phyloP scores from a whole-genome alignment of 2,329 filamentous ascomycete genomes.

The Bertia moriformis region DNA sequence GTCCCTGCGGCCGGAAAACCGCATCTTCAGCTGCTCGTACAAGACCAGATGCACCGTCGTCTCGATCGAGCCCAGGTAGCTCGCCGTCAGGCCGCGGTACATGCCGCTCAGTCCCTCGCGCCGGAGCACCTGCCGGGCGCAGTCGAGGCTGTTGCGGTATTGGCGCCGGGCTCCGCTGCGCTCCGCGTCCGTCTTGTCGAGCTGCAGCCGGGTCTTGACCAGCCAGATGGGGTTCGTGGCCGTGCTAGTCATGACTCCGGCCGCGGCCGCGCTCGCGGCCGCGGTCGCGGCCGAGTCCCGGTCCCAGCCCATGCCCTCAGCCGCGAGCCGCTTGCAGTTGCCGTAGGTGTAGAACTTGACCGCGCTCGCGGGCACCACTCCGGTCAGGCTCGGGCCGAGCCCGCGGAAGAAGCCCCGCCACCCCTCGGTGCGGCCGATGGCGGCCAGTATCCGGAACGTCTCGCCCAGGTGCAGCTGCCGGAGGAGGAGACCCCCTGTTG shows the following conservation, averaged over 20 bases:
- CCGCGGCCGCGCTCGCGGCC: conserved; percentile 43
- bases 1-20: conserved; percentile 33
- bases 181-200: conserved; percentile 47
- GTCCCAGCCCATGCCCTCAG: conserved; percentile 40
- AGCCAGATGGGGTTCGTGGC: conserved; percentile 65
- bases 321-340: conserved; percentile 54
- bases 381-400: conserved; percentile 52
- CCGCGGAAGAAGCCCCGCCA: conserved; percentile 59
- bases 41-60: conserved; percentile 58
- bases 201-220: conserved; percentile 56
- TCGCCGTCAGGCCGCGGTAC: conserved; percentile 54
- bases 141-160: conserved; percentile 57
- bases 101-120: conserved; percentile 50
- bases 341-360: conserved; percentile 63
- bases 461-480: conserved; percentile 46
- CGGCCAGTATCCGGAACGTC: conserved; percentile 51
- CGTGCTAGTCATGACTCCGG: conserved; percentile 55
- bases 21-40: conserved; percentile 56
- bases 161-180: conserved; percentile 29
- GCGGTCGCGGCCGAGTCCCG: conserved; percentile 43
- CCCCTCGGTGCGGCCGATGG: conserved; percentile 52
- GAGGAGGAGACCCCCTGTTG: conserved; percentile 33
- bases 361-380: conserved; percentile 54
- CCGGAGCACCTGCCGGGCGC: conserved; percentile 47
- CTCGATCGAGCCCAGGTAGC: conserved; percentile 55